Evolutionary conservation across 2,329 filamentous ascomycete species (phyloP), one percentile per base, ranked within the genome.

Genomic region (Trichoderma citrinoviride): DNA sequence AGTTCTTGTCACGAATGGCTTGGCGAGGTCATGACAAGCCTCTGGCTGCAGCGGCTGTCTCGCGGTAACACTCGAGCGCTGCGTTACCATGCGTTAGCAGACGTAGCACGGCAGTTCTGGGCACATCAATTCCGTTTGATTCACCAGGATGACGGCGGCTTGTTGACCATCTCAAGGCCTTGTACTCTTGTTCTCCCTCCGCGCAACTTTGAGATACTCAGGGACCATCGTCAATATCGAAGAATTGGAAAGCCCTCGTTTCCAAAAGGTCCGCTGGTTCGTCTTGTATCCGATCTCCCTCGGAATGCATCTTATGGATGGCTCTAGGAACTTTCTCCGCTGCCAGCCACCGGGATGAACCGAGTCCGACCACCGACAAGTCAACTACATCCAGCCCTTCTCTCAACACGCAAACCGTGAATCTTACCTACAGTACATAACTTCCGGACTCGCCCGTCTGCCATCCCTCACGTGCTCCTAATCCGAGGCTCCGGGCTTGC

Each of bases 401-500:
- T 1, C 7, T n/a, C 8, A 3, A 29, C 29, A 10, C 1, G 1
- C 29, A 7, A 8, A 7, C 5, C 10, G 10, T 29, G 29, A 29
- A 8, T 7, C 8, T 29, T 7, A 29, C 27, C 17, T 19, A 47
- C 17, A 47, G 6, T 49, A 8, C 44, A 60, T 23, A 7, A 40
- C 29, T 49, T 50, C 40, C 6, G 33, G n/a, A 52, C 21, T 50
- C n/a, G 53, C 40, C 15, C 17, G 15, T 47, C 56, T 25, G 43
- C 21, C 19, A 19, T 54, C 47, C 29, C 49, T 54, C 49, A 62
- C 49, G 49, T 54, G 60, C 10, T 12, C 49, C 23, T 19, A 19
- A 46, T 15, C 60, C 60, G 37, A 44, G 49, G 49, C 49, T 61
- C 60, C 60, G 60, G 60, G 2, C 47, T 46, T 54, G 60, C 60